These are phyloP conservation scores for Penicillium fuscoglaucum DNA, from an alignment of 2,329 filamentous ascomycete genomes.

Conservation along the genomic window DNA sequence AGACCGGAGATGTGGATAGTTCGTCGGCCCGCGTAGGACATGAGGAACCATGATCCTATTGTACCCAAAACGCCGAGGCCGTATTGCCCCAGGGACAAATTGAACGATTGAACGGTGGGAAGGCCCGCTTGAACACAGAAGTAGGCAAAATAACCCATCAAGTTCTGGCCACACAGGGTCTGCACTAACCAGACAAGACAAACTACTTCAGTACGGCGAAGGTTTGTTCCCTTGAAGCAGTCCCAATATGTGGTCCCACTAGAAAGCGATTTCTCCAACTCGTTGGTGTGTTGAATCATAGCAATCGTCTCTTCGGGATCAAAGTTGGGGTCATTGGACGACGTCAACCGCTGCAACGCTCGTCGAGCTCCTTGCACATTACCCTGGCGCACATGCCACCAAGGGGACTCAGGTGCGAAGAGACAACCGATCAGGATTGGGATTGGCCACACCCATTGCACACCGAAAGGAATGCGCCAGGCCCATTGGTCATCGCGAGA, in stretches of 20 bases:
- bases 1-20: slow-evolving; percentile 39
- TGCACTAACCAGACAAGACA: slow-evolving; percentile 63
- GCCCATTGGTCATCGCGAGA: slow-evolving; percentile 47
- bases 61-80: slow-evolving; percentile 59
- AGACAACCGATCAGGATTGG: slow-evolving; percentile 46
- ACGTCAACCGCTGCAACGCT: slow-evolving; percentile 44
- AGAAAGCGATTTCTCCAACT: slow-evolving; percentile 71
- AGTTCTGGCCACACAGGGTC: slow-evolving; percentile 60
- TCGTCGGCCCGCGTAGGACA: slow-evolving; percentile 42
- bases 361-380: slow-evolving; percentile 45
- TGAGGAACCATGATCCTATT: slow-evolving; percentile 52
- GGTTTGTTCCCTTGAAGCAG: slow-evolving; percentile 77
- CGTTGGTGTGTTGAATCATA: slow-evolving; percentile 86
- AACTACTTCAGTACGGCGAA: slow-evolving; percentile 71
- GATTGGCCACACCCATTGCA: slow-evolving; percentile 53
- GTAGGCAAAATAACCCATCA: slow-evolving; percentile 62
- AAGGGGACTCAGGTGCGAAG: slow-evolving; percentile 50
- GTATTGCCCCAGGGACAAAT: slow-evolving; percentile 26
- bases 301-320: slow-evolving; percentile 77
- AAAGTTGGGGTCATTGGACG: slow-evolving; percentile 61
- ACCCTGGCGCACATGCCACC: slow-evolving; percentile 49
- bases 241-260: slow-evolving; percentile 71
- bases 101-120: slow-evolving; percentile 14
- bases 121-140: slow-evolving; percentile 51
- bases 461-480: slow-evolving; percentile 51